Evolutionary conservation across 495 filamentous ascomycete species (phyloP).

Genomic region (Lasiosphaeriaceae sp.): DNA sequence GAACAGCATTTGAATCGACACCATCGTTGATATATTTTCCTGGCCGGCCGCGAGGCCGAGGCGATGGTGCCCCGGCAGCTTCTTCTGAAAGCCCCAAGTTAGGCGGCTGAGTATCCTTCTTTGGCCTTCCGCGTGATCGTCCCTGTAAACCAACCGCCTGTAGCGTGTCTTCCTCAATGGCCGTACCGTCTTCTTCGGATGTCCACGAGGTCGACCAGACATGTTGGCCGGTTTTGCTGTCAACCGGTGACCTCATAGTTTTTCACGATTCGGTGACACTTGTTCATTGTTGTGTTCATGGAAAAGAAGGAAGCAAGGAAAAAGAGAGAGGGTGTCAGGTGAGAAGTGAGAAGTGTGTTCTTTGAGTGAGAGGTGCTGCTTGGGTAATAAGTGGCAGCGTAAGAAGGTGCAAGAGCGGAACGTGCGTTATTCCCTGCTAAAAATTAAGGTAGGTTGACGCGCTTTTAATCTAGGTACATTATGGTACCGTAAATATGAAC

Average conservation of each 20-base stretch:
- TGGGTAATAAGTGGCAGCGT: too few relatives aligned
- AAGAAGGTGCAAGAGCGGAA: too few relatives aligned
- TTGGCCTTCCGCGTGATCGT: background rate
- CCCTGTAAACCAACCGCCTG: background rate
- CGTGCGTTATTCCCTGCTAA: background rate
- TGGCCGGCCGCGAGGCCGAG: background rate
- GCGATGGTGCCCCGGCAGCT: background rate
- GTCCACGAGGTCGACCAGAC: background rate
- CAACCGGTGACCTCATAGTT: too few relatives aligned
- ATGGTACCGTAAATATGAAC: background rate
- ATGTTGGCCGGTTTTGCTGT: too few relatives aligned
- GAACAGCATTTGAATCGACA: background rate
- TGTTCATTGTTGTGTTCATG: too few relatives aligned
- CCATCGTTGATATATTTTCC: background rate
- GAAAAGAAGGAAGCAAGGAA: too few relatives aligned
- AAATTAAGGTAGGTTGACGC: background rate
- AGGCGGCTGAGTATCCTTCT: background rate
- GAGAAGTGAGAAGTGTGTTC: too few relatives aligned
- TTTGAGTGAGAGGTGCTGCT: too few relatives aligned
- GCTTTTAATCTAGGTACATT: background rate
- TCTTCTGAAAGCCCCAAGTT: background rate
- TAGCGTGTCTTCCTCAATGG: background rate
- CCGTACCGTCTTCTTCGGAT: background rate
- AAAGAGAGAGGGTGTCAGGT: too few relatives aligned
- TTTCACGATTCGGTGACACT: too few relatives aligned